Percentiles rank a stretch among this genome's conserved stretches.
Evolutionary conservation across 2,329 filamentous ascomycete genomes (phyloP).

Genomic region (Sporothrix inflata): DNA sequence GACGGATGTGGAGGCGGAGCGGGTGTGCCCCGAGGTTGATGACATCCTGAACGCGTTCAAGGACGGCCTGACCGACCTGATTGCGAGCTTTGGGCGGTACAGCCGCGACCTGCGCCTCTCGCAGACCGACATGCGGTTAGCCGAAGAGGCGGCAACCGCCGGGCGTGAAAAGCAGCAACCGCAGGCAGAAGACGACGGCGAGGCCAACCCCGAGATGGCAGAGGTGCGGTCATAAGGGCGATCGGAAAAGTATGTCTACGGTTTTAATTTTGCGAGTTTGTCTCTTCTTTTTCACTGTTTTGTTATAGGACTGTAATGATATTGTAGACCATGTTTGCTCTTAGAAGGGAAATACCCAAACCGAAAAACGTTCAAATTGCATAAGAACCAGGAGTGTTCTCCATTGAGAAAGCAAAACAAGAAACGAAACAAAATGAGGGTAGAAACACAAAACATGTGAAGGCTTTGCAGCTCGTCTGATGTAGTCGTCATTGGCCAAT

Average conservation of each 20-base stretch:
- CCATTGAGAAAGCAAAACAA: background rate
- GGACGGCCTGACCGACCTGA: conserved; percentile 64
- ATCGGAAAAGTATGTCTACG: background rate
- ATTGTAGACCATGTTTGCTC: background rate
- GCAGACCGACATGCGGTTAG: conserved; percentile 71
- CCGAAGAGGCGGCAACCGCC: conserved; percentile 61
- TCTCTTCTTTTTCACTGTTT: background rate
- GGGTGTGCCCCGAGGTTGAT: conserved; percentile 68
- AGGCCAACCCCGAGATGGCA: conserved; percentile 17
- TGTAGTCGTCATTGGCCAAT: conserved; percentile 4
- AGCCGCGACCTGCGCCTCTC: conserved; percentile 70
- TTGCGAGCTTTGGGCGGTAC: conserved; percentile 76
- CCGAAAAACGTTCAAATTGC: conserved; percentile 2
- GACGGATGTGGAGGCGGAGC: conserved; percentile 70
- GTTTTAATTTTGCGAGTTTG: background rate
- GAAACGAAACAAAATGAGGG: conserved; percentile 8
- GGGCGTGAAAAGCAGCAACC: conserved; percentile 29
- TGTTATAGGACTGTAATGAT: conserved; percentile 21
- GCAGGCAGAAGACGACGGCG: conserved; percentile 29
- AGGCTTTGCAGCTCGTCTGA: background rate
- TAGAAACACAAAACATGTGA: conserved; percentile 13
- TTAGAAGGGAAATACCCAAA: conserved; percentile 6
- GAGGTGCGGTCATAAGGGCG: conserved; percentile 17
- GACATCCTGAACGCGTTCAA: conserved; percentile 67
- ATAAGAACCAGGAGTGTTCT: background rate